These are phyloP conservation scores for Bruguiera sexangula DNA, from an alignment of 345 rosid species.

Conservation along the genomic window DNA sequence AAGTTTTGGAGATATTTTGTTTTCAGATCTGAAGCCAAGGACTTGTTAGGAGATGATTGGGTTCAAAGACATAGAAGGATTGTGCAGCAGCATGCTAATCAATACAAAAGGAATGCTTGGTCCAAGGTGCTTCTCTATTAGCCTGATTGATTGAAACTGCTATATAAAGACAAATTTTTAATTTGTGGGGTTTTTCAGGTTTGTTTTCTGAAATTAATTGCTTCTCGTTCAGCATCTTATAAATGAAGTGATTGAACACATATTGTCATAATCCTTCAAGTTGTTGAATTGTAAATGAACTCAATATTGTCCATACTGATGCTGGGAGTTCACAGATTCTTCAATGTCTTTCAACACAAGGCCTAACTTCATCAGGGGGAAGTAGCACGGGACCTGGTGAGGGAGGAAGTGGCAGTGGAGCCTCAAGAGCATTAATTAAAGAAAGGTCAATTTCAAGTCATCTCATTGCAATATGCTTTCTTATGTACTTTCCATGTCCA, in stretches of 20 bases:
- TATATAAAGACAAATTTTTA: neutral
- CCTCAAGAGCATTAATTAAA: slow-evolving; percentile 79
- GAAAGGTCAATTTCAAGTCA: slow-evolving; percentile 54
- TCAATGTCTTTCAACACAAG: slow-evolving; percentile 80
- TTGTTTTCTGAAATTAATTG: neutral
- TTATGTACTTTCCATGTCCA: neutral
- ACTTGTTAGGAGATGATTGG: slow-evolving; percentile 98
- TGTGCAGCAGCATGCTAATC: slow-evolving; percentile 98
- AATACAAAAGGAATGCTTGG: slow-evolving; percentile 93
- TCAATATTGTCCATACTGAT: neutral
- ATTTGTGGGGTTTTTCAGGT: neutral
- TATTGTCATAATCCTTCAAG: neutral
- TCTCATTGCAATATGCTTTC: neutral
- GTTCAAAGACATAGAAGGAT: slow-evolving; percentile 94
- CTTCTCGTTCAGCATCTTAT: no score
- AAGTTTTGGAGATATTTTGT: neutral
- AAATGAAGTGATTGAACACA: neutral
- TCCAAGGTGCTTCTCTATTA: slow-evolving; percentile 54
- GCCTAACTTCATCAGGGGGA: slow-evolving; percentile 93
- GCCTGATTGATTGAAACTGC: slow-evolving; percentile 1
- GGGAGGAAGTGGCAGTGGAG: slow-evolving; percentile 83
- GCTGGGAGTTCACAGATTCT: slow-evolving; percentile 51
- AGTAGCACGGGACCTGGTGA: slow-evolving; percentile 62
- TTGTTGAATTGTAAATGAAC: neutral
- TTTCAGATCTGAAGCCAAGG: slow-evolving; percentile 97